These are phyloP conservation scores for Puccinia coronata DNA, from an alignment of 1,284 basidiomycete genomes.

Conservation along the genomic window DNA sequence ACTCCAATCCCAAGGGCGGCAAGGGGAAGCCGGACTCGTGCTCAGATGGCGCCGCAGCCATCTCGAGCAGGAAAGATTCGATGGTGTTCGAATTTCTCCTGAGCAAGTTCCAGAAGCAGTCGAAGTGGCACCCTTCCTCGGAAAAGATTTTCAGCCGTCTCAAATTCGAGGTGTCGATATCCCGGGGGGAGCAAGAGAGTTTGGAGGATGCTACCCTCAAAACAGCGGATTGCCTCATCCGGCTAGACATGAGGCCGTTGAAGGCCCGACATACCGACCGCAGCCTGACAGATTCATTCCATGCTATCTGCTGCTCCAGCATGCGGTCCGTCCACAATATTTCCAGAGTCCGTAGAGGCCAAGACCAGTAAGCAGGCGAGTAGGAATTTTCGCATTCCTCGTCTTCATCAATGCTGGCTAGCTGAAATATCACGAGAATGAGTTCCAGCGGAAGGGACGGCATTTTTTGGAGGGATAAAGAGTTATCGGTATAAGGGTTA, in stretches of 20 bases:
- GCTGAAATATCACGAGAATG: background rate
- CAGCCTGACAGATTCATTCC: background rate
- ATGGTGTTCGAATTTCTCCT: background rate
- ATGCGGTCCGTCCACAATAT: background rate
- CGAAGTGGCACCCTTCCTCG: background rate
- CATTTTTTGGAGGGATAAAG: background rate
- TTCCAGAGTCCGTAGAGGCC: background rate
- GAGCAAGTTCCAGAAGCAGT: background rate
- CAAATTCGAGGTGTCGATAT: background rate
- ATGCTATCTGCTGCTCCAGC: background rate
- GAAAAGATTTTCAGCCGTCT: background rate
- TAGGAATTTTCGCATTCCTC: background rate
- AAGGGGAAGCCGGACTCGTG: background rate
- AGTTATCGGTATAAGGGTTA: background rate
- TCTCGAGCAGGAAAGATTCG: background rate
- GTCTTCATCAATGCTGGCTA: background rate
- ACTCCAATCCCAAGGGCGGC: background rate
- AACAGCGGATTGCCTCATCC: background rate
- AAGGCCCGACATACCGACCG: background rate
- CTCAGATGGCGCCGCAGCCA: background rate
- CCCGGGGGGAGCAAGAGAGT: background rate
- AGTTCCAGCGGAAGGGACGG: background rate
- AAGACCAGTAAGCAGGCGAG: slow-evolving; percentile 18
- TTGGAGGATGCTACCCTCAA: background rate
- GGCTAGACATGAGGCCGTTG: background rate